Evolutionary conservation across 2,329 filamentous ascomycete genomes (phyloP).

Genomic region (Gaeumannomyces tritici): DNA sequence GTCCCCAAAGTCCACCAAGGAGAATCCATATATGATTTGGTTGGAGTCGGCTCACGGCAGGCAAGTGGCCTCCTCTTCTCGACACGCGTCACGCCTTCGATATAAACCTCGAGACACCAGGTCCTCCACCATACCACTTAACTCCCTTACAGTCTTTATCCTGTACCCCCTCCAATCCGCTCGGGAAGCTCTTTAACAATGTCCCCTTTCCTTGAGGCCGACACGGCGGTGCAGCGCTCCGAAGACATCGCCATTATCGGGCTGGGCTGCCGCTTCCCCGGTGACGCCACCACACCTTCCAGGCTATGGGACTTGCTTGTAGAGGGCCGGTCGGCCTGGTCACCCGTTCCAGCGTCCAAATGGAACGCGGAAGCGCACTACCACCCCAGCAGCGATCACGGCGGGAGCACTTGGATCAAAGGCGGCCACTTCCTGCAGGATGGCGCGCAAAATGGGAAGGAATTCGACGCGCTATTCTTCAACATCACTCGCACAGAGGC

Average conservation of each 20-base stretch:
- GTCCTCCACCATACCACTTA: too few species aligned
- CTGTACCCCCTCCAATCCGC: too few species aligned
- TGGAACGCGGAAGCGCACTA: slow-evolving; percentile 24
- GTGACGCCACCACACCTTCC: slow-evolving; percentile 18
- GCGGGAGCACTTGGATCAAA: slow-evolving; percentile 19
- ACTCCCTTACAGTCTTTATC: too few species aligned
- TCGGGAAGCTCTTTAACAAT: too few species aligned
- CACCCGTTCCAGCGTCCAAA: slow-evolving; percentile 15
- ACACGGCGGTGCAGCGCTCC: too few species aligned
- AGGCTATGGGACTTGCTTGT: slow-evolving; percentile 20
- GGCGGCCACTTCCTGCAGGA: slow-evolving; percentile 22
- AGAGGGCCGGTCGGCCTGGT: slow-evolving; percentile 8
- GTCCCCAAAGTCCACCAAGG: too few species aligned
- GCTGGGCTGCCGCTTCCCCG: slow-evolving; percentile 25
- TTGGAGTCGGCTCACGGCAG: too few species aligned
- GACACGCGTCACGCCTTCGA: too few species aligned
- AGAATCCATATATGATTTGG: too few species aligned
- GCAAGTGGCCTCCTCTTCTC: too few species aligned
- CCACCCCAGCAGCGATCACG: slow-evolving; percentile 11
- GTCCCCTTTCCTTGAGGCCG: too few species aligned
- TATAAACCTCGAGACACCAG: too few species aligned
- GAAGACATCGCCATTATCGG: slow-evolving; percentile 25
- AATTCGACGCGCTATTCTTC: slow-evolving; percentile 23
- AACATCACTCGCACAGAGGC: slow-evolving; percentile 24
- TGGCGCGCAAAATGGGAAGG: slow-evolving; percentile 16